phyloP scores from a whole-genome alignment of 2,329 filamentous ascomycete species.

The Fusarium avenaceum region DNA sequence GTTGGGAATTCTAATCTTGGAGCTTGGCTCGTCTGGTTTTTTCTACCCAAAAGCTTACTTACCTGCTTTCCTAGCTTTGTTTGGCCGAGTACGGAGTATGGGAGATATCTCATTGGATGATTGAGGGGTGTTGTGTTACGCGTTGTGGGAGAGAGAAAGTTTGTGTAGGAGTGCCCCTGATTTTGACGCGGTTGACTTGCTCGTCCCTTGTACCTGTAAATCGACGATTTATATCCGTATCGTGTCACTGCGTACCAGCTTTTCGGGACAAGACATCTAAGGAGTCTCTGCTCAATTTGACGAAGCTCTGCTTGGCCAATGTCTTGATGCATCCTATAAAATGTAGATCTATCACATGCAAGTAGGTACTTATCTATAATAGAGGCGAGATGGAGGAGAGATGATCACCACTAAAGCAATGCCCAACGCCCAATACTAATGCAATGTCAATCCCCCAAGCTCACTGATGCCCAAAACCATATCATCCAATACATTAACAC shows the following conservation, averaged over 20 bases:
- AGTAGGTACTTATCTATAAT: too few relatives aligned
- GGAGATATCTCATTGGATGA: constrained; percentile 6
- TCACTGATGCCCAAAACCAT: constrained; percentile 2
- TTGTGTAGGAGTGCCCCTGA: constrained; percentile 24
- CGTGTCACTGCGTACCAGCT: neutral
- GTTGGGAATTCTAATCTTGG: constrained; percentile 32
- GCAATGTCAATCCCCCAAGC: neutral
- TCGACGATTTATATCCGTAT: neutral
- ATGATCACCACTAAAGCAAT: constrained; percentile 4
- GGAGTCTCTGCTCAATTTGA: too few relatives aligned
- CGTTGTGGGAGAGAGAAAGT: constrained; percentile 4
- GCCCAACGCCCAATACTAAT: constrained; percentile 7
- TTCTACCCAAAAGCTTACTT: constrained; percentile 22
- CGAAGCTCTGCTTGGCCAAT: too few relatives aligned
- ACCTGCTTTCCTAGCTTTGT: neutral
- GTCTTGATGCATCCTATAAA: too few relatives aligned
- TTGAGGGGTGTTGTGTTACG: constrained; percentile 10
- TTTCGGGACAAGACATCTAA: too few relatives aligned
- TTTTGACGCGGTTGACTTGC: neutral
- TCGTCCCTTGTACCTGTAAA: too few relatives aligned
- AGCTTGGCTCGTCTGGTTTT: too few relatives aligned
- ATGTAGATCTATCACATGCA: too few relatives aligned
- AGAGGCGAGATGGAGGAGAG: too few relatives aligned
- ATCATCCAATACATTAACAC: neutral
- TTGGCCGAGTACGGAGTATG: neutral